Evolutionary conservation across 139 green algal genomes (phyloP).

Genomic region (Yamagishiella unicocca): DNA sequence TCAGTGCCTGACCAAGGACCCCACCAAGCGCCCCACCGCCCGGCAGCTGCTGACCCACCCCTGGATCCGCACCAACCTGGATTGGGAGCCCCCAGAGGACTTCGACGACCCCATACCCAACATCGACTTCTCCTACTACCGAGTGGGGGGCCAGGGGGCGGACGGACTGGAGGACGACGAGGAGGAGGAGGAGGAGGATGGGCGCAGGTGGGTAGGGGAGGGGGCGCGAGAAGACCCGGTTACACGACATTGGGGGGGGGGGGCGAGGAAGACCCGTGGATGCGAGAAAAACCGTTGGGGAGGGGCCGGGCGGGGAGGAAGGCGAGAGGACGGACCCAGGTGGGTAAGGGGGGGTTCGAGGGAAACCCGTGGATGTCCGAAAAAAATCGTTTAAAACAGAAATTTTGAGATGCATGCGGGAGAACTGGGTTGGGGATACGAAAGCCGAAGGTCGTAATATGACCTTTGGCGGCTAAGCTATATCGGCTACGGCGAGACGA

Average conservation of each 20-base stretch:
- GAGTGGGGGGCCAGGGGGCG: background rate
- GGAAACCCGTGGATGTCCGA: too few relatives aligned
- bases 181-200: constrained; percentile 39
- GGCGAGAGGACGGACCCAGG: too few relatives aligned
- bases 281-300: too few relatives aligned
- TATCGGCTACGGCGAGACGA: too few relatives aligned
- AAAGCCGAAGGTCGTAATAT: too few relatives aligned
- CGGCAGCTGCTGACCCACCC: constrained; percentile 77
- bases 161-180: background rate
- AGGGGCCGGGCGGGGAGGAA: background rate
- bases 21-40: constrained; percentile 70
- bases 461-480: too few relatives aligned
- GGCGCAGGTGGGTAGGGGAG: background rate
- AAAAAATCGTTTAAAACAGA: too few relatives aligned
- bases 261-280: background rate
- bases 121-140: constrained; percentile 50
- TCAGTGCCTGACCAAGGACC: constrained; percentile 85
- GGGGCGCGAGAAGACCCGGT: background rate
- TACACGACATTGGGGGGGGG: background rate
- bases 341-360: too few relatives aligned
- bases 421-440: too few relatives aligned
- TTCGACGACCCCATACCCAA: constrained; percentile 56
- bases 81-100: constrained; percentile 51
- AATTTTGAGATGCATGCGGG: too few relatives aligned
- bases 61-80: constrained; percentile 65